Conservation (phyloP, 768 basidiomycete species). For the Hydnomerulius pinastri region DNA sequence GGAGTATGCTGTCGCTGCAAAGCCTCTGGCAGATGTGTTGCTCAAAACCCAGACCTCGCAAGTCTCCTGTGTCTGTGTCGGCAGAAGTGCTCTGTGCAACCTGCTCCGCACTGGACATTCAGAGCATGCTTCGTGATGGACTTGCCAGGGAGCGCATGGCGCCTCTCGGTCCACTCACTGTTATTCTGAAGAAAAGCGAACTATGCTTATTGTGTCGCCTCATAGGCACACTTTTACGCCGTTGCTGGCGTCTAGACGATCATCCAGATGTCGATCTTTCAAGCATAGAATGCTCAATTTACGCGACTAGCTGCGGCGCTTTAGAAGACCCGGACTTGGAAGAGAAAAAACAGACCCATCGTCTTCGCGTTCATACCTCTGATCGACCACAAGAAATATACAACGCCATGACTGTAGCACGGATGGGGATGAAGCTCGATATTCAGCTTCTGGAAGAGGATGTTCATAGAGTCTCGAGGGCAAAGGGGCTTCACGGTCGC, state of each 20-base stretch:
- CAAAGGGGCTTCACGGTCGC: conserved; percentile 22
- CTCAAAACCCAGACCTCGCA: too few species aligned
- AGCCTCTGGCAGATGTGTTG: too few species aligned
- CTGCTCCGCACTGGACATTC: conserved; percentile 11
- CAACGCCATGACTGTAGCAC: background rate
- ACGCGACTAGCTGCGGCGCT: background rate
- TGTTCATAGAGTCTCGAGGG: conserved; percentile 11
- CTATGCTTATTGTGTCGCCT: conserved; percentile 20
- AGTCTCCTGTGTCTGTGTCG: too few species aligned
- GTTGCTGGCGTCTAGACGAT: conserved; percentile 18
- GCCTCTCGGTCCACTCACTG: conserved; percentile 8
- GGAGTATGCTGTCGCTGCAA: too few species aligned
- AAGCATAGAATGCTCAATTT: conserved; percentile 1
- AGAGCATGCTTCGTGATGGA: conserved; percentile 14
- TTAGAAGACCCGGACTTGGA: conserved; percentile 1
- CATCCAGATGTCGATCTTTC: conserved; percentile 11
- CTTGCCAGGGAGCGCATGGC: conserved; percentile 1
- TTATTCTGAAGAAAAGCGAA: conserved; percentile 7
- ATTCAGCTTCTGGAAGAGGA: conserved; percentile 23
- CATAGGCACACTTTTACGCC: conserved; percentile 5
- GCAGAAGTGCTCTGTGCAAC: too few species aligned
- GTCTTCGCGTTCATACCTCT: conserved; percentile 10
- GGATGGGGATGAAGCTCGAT: conserved; percentile 5
- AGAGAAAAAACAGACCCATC: conserved; percentile 9
- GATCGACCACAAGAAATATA: conserved; percentile 9